Evolutionary conservation across 2,329 filamentous ascomycete species (phyloP).

Genomic region (Venturia oleaginea): DNA sequence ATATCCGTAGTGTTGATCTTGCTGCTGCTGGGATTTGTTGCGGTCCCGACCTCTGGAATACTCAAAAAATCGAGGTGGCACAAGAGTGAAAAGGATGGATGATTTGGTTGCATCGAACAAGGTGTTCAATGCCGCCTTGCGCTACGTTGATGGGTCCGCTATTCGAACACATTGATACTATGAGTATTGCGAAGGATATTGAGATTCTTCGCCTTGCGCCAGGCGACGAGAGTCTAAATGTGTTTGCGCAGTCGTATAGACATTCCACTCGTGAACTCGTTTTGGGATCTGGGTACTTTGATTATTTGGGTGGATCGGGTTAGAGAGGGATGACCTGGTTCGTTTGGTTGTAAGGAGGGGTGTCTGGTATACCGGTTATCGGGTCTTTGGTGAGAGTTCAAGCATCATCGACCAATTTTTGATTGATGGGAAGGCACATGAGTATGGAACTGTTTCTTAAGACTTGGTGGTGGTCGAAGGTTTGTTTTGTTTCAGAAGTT

Average conservation of each 20-base stretch:
- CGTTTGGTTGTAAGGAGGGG: conserved; percentile 33
- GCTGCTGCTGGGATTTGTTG: conserved; percentile 35
- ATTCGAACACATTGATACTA: conserved; percentile 35
- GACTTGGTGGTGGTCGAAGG: too few relatives aligned
- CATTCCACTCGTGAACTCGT: conserved; percentile 33
- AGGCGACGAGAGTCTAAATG: conserved; percentile 30
- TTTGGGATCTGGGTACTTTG: conserved; percentile 33
- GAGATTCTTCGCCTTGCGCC: conserved; percentile 28
- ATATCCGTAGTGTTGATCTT: conserved; percentile 35
- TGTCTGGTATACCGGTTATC: conserved; percentile 32
- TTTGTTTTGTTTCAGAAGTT: too few relatives aligned
- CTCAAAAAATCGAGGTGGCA: conserved; percentile 30
- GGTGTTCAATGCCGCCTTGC: conserved; percentile 33
- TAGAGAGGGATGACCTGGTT: conserved; percentile 25
- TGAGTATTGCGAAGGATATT: conserved; percentile 26
- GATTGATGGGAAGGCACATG: conserved; percentile 26
- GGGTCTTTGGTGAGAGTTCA: conserved; percentile 24
- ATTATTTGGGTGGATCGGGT: conserved; percentile 31
- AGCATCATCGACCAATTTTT: conserved; percentile 26
- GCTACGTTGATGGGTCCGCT: conserved; percentile 30
- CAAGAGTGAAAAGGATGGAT: conserved; percentile 29
- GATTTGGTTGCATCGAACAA: conserved; percentile 32
- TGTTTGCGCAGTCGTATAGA: conserved; percentile 37
- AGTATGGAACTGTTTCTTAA: background rate
- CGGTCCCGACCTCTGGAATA: conserved; percentile 29